Evolutionary conservation across 2,329 filamentous ascomycete genomes (phyloP).

Genomic region (Xylaria sp.): DNA sequence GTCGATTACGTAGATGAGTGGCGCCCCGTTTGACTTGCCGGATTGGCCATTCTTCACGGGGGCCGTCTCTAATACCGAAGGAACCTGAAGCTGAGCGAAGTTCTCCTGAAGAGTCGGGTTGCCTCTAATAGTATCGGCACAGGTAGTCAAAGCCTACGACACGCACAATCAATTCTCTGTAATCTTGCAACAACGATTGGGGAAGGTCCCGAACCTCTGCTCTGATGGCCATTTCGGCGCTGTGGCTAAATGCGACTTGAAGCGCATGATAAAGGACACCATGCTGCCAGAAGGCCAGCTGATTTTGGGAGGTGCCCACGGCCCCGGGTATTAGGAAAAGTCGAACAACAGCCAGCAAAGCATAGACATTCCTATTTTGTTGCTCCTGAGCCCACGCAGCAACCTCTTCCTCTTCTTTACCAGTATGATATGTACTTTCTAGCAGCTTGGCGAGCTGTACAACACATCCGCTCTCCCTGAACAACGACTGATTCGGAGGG

Average conservation of each 20-base stretch:
- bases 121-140: slow-evolving; percentile 80
- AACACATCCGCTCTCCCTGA: slow-evolving; percentile 83
- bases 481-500: slow-evolving; percentile 85
- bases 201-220: slow-evolving; percentile 51
- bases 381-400: slow-evolving; percentile 72
- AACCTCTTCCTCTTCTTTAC: slow-evolving; percentile 53
- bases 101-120: slow-evolving; percentile 77
- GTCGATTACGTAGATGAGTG: slow-evolving; percentile 83
- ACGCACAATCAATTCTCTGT: slow-evolving; percentile 25
- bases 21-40: slow-evolving; percentile 44
- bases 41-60: slow-evolving; percentile 36
- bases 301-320: slow-evolving; percentile 73
- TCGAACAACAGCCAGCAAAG: slow-evolving; percentile 77
- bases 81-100: slow-evolving; percentile 82
- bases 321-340: slow-evolving; percentile 82
- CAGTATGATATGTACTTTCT: slow-evolving; percentile 50
- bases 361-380: slow-evolving; percentile 86
- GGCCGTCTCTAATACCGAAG: slow-evolving; percentile 46
- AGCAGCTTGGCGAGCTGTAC: slow-evolving; percentile 66
- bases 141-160: slow-evolving; percentile 65
- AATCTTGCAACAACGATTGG: slow-evolving; percentile 15
- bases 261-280: slow-evolving; percentile 74
- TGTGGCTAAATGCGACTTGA: slow-evolving; percentile 72
- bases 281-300: slow-evolving; percentile 77
- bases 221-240: slow-evolving; percentile 70